Percentiles rank a stretch among this genome's conserved stretches.
Evolutionary conservation across 495 filamentous ascomycete genomes (phyloP).

Genomic region (Tuber melanosporum): DNA sequence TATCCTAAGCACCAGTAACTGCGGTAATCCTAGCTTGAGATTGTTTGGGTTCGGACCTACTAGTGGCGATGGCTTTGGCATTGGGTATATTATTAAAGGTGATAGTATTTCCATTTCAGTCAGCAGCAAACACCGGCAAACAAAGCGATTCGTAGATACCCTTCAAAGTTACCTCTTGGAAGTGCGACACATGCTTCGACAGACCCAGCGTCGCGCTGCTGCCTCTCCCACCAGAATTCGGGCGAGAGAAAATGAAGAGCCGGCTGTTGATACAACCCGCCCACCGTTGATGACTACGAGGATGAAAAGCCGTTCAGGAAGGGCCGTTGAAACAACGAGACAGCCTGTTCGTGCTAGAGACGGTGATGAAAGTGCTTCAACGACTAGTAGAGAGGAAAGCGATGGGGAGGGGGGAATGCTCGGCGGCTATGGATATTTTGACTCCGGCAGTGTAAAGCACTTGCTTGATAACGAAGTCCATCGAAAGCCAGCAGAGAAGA

Average conservation of each 20-base stretch:
- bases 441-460: conserved; percentile 36
- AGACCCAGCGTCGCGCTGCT: conserved; percentile 50
- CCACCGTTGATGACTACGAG: conserved; percentile 48
- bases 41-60: conserved; percentile 97
- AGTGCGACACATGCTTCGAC: conserved; percentile 71
- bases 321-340: conserved; percentile 20
- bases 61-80: conserved; percentile 89
- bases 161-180: conserved; percentile 85
- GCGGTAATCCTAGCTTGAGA: conserved; percentile 91
- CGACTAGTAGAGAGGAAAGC: conserved; percentile 34
- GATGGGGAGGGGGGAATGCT: conserved; percentile 41
- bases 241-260: conserved; percentile 60
- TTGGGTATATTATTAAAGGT: conserved; percentile 99
- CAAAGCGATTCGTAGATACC: conserved; percentile 77
- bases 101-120: conserved; percentile 88
- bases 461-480: conserved; percentile 39
- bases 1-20: conserved; percentile 94
- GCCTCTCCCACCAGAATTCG: conserved; percentile 53
- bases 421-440: conserved; percentile 42
- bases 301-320: conserved; percentile 43
- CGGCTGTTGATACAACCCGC: conserved; percentile 45
- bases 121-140: conserved; percentile 85
- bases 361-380: conserved; percentile 26
- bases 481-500: conserved; percentile 50
- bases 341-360: background rate